Base-by-base conservation (phyloP, 2,329 filamentous ascomycete genomes). In the Lasiodiplodia theobromae region DNA sequence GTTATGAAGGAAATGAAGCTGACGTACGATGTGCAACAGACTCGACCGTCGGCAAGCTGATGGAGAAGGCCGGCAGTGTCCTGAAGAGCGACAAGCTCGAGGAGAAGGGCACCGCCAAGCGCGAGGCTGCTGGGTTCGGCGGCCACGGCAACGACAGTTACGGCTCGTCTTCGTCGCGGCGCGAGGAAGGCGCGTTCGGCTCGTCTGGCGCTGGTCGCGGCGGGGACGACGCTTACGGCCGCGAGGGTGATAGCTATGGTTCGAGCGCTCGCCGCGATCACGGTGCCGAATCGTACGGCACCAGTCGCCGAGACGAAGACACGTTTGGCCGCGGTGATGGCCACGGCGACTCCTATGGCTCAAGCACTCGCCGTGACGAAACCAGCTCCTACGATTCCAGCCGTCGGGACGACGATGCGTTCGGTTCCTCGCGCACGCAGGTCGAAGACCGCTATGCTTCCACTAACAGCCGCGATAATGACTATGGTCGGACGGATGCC, bases 61-160 rank as follows among this genome's bases (percentile, higher is more conserved):
- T 89, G 76, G 86, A 90, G 79, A 89, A 88, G 81, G 84, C 83
- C 6, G 86, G 87, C 10, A 76, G 78, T 14, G 72, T 85, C 62
- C 72, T 89, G 70, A 77, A 83, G 66, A 87, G 81, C 71, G 79
- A 83, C 18, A 79, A 77, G 53, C 68, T 88, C 14, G 80, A 79
- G 67, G 77, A 83, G 71, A 86, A 84, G 77, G 87, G 87, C 4
- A 76, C 77, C 8, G 79, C 77, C 73, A 87, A 85, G 83, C 82
- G 86, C 64, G 82, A 83, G 69, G 78, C 51, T 25, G 67, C 58
- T 28, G 58, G 23, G 28, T 47, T 44, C 7, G 23, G 21, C 47
- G 18, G 58, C 37, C 23, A 23, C 23, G 54, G 54, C 47, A 21
- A 47, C 44, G 44, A 47, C 44, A 47, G 44, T n/a, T 47, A 47